Evolutionary conservation across 2,329 filamentous ascomycete species (phyloP), one percentile per base, ranked within the genome.

Genomic region (Ciborinia camelliae): DNA sequence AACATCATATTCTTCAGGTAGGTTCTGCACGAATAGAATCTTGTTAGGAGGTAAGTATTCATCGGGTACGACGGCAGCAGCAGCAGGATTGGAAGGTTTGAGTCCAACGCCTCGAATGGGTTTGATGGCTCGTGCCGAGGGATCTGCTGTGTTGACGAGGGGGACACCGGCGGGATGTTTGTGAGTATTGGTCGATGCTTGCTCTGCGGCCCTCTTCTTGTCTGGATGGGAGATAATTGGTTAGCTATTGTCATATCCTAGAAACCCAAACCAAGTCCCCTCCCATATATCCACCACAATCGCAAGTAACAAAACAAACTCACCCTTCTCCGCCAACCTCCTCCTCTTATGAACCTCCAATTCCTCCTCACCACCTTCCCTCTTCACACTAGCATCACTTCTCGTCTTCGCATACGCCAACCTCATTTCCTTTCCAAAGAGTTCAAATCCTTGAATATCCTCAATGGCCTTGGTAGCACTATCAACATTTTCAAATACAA

Each of bases 21-120:
- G 79, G 73, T 98, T 94, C 80, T 96, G 92, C 67, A 98, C 81
- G 79, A 98, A 96, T 43, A 99, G 84, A 70, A 92, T 96, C 81
- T 97, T 97, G 85, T 98, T 98, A 43, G 95, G 94, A 4, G 94
- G 94, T 4, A 98, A 85, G 77, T 97, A 98, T 79, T 99, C 95
- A 84, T 98, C 95, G n/a, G 93, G 92, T 23, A 98, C 88, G 63
- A 92, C 89, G 14, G 90, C 83, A 4, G 88, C 82, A 1, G 86
- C 82, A 18, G 86, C 82, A 7, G 86, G 83, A 65, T 86, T 86
- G 1, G 89, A 90, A 6, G 90, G 86, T 76, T 96, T 96, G 79
- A 94, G 85, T 41, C 91, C 91, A 30, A 85, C 81, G 50, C 87
- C 86, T 72, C 87, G 84, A n/a, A 85, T 83, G 20, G 88, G 82